phyloP scores from a whole-genome alignment of 2,329 filamentous ascomycete species.

The Corniculantispora saksenae region DNA sequence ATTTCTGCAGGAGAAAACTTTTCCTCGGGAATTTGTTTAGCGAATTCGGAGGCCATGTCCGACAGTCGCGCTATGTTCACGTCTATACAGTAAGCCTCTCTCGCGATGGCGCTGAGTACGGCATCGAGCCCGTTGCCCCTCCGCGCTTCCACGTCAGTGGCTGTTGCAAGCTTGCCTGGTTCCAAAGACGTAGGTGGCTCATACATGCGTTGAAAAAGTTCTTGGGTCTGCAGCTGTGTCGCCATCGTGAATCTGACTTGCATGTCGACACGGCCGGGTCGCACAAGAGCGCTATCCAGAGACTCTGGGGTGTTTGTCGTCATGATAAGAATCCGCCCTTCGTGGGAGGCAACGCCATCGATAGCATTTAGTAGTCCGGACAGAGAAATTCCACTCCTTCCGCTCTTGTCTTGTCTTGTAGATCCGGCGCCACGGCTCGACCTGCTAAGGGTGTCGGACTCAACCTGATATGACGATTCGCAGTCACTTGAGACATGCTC shows the following conservation, averaged over 20 bases:
- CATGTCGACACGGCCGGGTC: conserved; percentile 72
- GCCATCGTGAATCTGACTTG: conserved; percentile 65
- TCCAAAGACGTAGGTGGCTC: no score
- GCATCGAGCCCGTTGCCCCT: no score
- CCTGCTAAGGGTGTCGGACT: no score
- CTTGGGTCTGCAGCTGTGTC: conserved; percentile 52
- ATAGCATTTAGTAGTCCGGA: conserved; percentile 82
- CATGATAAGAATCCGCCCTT: conserved; percentile 79
- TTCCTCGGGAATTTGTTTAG: conserved; percentile 50
- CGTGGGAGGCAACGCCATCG: conserved; percentile 77
- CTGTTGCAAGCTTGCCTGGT: no score
- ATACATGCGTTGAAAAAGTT: conserved; percentile 65
- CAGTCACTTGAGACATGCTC: no score
- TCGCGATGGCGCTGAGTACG: no score
- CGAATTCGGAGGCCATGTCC: conserved; percentile 50
- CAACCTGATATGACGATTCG: no score
- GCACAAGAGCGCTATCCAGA: conserved; percentile 72
- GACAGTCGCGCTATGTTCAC: no score
- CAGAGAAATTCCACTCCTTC: conserved; percentile 63
- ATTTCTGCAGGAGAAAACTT: conserved; percentile 62
- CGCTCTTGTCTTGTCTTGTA: no score
- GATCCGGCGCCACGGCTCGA: conserved; percentile 10
- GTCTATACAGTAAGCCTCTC: no score
- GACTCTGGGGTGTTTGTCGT: conserved; percentile 76
- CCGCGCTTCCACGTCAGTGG: no score